Base-by-base conservation (phyloP, 352 stramenopile species). In the Pythium guiyangense region DNA sequence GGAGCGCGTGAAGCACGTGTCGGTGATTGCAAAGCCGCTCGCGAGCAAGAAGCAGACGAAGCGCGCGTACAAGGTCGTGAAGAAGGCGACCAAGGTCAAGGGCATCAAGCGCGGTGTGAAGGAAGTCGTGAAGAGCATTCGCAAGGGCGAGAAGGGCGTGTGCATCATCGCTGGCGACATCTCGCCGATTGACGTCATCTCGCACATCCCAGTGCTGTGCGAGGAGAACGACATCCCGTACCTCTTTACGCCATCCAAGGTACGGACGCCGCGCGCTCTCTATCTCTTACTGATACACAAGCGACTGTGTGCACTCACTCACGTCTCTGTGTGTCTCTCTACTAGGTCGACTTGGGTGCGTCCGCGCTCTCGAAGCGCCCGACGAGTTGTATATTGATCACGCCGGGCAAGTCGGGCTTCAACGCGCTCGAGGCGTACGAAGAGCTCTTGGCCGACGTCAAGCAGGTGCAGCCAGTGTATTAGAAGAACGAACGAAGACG, bases 131-230 rank as follows among this genome's bases (percentile, higher is more conserved):
- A 99, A 99, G 79, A 96, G 85, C 56, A 87, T 99, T 54, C 91
- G 89, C 59, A 97, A 97, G 74, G 94, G 94, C 47, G 92, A 99
- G 56, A 99, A 98, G 71, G 97, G 98, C 46, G 66, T 99, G 44
- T 98, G 96, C 65, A 89, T 99, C 56, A 96, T 99, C 48, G 98
- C 98, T 3, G 98, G 97, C 40, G 97, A 99, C 83, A 99, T 99
- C 63, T 99, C 92, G 59, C 98, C 97, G n/a, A 92, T 99, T 42
- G 98, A 99, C 71, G 97, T 99, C n/a, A 98, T 99, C 64, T 97
- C 90, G 59, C 97, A 99, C 86, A 90, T 99, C 53, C 97, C 98
- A 15, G 83, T 99, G 55, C 77, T 99, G 48, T 98, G 98, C 62
- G 98, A 99, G 73, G 97, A 99, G 77, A 91, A 98, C 66, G 88